These are phyloP conservation scores for Dendrostoma leiphaemia DNA, from an alignment of 2,329 filamentous ascomycete genomes.

Conservation along the genomic window DNA sequence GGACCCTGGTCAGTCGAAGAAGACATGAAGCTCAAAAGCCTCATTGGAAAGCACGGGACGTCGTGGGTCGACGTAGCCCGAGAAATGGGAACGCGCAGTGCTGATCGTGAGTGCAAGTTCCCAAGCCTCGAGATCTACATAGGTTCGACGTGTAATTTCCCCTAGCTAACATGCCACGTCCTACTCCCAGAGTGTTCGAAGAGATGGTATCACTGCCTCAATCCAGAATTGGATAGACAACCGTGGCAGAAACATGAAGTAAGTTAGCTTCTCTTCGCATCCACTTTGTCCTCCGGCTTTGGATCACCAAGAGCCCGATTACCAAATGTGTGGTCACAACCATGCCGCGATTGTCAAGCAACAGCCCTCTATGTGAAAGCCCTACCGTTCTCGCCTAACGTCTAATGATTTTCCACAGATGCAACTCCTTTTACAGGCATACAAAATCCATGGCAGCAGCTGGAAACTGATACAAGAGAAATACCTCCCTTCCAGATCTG, in stretches of 20 bases:
- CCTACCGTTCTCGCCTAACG: neutral
- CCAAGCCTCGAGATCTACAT: neutral
- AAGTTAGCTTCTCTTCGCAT: neutral
- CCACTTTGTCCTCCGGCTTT: too few species aligned
- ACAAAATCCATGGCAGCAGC: slow-evolving; percentile 1
- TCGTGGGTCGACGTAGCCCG: neutral
- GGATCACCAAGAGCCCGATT: too few species aligned
- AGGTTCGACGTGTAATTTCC: neutral
- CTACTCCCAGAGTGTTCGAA: neutral
- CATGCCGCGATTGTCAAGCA: too few species aligned
- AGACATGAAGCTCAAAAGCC: neutral
- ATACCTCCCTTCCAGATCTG: neutral
- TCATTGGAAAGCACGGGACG: neutral
- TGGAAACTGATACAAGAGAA: slow-evolving; percentile 3
- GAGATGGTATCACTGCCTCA: slow-evolving; percentile 5
- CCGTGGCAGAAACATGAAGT: slow-evolving; percentile 1
- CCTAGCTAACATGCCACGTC: neutral
- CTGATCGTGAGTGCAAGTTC: neutral
- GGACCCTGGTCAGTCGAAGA: slow-evolving; percentile 3
- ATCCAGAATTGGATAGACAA: neutral
- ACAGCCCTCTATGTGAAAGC: too few species aligned
- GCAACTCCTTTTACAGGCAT: neutral
- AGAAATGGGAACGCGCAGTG: neutral
- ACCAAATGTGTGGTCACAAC: neutral
- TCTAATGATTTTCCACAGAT: neutral